Conservation (phyloP, 2,329 filamentous ascomycete species). For the Byssothecium circinans region DNA sequence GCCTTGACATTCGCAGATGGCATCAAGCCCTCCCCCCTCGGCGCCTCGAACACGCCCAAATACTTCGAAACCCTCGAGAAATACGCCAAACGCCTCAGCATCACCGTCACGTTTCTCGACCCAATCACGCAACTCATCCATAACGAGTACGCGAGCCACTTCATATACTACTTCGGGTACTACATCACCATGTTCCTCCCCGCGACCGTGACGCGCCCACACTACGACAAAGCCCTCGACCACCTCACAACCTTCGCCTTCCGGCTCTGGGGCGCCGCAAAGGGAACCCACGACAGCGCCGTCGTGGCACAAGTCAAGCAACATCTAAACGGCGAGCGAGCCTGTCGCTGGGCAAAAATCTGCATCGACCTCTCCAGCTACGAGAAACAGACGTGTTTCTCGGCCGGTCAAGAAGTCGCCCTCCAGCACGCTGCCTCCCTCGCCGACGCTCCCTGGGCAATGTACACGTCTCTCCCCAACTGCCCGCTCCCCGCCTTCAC, state of each 20-base stretch:
- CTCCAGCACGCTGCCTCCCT: conserved; percentile 32
- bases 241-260: conserved; percentile 33
- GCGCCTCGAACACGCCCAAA: conserved; percentile 21
- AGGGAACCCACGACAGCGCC: conserved; percentile 18
- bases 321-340: conserved; percentile 23
- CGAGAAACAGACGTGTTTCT: conserved; percentile 21
- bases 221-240: conserved; percentile 31
- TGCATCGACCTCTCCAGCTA: conserved; percentile 27
- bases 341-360: conserved; percentile 24
- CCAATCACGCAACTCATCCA: conserved; percentile 23
- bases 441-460: conserved; percentile 30
- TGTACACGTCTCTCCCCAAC: neutral
- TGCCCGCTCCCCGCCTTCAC: conserved; percentile 24
- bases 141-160: conserved; percentile 23
- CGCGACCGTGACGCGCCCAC: conserved; percentile 14
- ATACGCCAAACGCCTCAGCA: conserved; percentile 26
- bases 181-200: conserved; percentile 36
- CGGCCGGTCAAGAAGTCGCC: conserved; percentile 18
- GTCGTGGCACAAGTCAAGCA: conserved; percentile 25
- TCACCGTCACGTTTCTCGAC: conserved; percentile 36
- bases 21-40: conserved; percentile 24
- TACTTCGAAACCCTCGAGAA: conserved; percentile 28
- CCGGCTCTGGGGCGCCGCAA: conserved; percentile 26
- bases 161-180: conserved; percentile 38
- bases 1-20: conserved; percentile 20